Evolutionary conservation across 2,329 filamentous ascomycete genomes (phyloP), one percentile per base, ranked within the genome.

Genomic region (Phaeosphaeriaceae sp.): DNA sequence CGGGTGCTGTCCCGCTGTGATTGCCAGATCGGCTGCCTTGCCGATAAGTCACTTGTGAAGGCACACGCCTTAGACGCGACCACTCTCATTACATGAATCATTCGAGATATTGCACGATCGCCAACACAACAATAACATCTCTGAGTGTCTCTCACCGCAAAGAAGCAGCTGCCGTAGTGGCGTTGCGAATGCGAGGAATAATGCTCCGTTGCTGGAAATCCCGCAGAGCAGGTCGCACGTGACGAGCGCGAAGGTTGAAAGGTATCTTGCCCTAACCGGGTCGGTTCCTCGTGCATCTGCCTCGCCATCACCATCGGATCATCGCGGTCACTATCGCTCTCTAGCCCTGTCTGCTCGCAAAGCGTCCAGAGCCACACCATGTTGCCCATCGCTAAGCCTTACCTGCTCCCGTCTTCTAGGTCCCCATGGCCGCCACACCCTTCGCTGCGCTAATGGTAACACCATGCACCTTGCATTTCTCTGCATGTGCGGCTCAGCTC

Each of bases 401-500:
- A 49, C 30, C 13, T 40, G 15, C 32, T 49, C 22, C 49, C 43
- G 40, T 44, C 40, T 22, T 59, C 49, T 59, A 56, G 57, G 35
- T 59, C 49, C 6, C 43, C 43, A 53, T 55, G 23, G 54, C 49
- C 35, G 24, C 54, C 54, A 56, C 40, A 56, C 54, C 35, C 49
- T 50, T 49, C 26, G 17, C 11, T 30, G 26, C 47, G 24, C 47
- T 49, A 49, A 30, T 9, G 47, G n/a, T 26, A 17, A 30, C n/a
- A 32, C 47, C 47, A 46, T 49, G 47, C 23, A 49, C 23, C 19
- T 8, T 47, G 47, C 26, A 11, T 24, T 50, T 40, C 49, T 35
- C 49, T 30, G 49, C 49, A 50, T 23, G 19, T 50, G 49, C 49
- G 49, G 49, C 19, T 50, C 28, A 35, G 32, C 26, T 22, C n/a